Conservation (phyloP, 257 asterid species). For the Primulina tabacum region DNA sequence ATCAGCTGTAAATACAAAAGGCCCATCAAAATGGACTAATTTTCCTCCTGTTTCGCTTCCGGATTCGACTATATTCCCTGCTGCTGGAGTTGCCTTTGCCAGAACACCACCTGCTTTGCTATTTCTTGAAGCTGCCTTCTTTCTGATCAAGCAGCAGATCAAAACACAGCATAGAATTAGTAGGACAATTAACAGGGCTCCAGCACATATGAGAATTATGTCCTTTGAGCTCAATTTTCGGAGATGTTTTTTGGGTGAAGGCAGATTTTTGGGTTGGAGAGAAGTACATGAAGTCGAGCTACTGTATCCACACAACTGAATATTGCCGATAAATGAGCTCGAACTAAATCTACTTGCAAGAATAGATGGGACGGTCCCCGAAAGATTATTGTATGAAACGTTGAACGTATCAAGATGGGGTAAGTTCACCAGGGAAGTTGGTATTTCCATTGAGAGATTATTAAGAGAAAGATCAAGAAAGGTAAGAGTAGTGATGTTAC, state of each 20-base stretch:
- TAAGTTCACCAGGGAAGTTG: constrained; percentile 43
- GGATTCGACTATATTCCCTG: constrained; percentile 37
- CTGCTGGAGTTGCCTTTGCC: background rate
- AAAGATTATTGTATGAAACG: constrained; percentile 74
- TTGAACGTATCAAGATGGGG: constrained; percentile 51
- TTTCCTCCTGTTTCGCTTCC: constrained; percentile 82
- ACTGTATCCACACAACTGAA: constrained; percentile 76
- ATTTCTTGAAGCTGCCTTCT: constrained; percentile 29
- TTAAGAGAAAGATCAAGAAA: constrained; percentile 62
- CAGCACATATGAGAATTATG: constrained; percentile 46
- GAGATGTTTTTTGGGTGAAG: constrained; percentile 20
- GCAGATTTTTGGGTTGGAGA: constrained; percentile 38
- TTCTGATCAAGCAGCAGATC: constrained; percentile 47
- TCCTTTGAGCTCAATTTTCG: constrained; percentile 46
- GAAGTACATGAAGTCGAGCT: constrained; percentile 53
- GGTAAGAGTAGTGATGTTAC: constrained; percentile 45
- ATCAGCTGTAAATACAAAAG: constrained; percentile 83
- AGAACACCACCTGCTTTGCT: constrained; percentile 22
- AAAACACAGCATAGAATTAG: constrained; percentile 36
- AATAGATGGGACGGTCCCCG: constrained; percentile 64
- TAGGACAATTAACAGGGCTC: constrained; percentile 39
- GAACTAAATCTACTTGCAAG: constrained; percentile 70
- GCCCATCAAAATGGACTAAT: constrained; percentile 89
- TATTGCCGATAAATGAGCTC: constrained; percentile 67
- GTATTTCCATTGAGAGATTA: constrained; percentile 70